Evolutionary conservation across 2,329 filamentous ascomycete genomes (phyloP).

Genomic region (Neonectria punicea): DNA sequence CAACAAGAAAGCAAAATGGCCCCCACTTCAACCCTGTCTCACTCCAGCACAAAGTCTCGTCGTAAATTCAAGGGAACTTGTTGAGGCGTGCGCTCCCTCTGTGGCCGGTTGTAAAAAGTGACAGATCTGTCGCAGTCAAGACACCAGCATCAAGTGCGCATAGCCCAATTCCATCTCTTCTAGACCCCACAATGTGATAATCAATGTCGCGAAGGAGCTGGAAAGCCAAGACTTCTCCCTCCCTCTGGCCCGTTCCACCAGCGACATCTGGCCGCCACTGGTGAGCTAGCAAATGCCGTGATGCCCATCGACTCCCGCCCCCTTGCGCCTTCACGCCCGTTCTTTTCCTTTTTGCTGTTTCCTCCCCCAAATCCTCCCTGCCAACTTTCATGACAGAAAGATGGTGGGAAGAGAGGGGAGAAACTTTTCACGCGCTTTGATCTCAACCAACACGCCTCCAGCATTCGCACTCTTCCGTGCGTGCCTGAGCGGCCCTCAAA

Average conservation of each 20-base stretch:
- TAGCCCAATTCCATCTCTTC: conserved; percentile 5
- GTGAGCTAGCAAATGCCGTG: conserved; percentile 10
- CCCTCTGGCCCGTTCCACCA: not conserved
- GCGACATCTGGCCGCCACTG: conserved; percentile 14
- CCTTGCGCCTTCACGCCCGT: conserved; percentile 9
- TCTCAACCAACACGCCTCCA: conserved; percentile 3
- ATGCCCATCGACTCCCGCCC: conserved; percentile 7
- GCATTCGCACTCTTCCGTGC: conserved; percentile 3
- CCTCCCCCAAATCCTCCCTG: conserved; percentile 13
- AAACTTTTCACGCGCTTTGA: conserved; percentile 3
- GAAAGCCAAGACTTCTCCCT: not conserved
- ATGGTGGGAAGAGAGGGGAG: not conserved
- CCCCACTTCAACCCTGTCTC: conserved; percentile 14
- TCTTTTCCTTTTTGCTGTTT: conserved; percentile 22
- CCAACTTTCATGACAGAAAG: conserved; percentile 7
- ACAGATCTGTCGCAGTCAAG: conserved; percentile 13
- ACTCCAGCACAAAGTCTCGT: conserved; percentile 7
- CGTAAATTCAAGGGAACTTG: conserved; percentile 10
- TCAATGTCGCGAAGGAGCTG: not conserved
- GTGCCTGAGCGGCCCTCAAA: conserved; percentile 1
- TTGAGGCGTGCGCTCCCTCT: conserved; percentile 11
- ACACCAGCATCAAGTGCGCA: conserved; percentile 6
- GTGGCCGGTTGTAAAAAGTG: conserved; percentile 15
- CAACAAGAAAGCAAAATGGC: not conserved
- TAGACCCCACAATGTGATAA: conserved; percentile 1